phyloP scores from a whole-genome alignment of 2,329 filamentous ascomycete species.

The Penicillium sp. region DNA sequence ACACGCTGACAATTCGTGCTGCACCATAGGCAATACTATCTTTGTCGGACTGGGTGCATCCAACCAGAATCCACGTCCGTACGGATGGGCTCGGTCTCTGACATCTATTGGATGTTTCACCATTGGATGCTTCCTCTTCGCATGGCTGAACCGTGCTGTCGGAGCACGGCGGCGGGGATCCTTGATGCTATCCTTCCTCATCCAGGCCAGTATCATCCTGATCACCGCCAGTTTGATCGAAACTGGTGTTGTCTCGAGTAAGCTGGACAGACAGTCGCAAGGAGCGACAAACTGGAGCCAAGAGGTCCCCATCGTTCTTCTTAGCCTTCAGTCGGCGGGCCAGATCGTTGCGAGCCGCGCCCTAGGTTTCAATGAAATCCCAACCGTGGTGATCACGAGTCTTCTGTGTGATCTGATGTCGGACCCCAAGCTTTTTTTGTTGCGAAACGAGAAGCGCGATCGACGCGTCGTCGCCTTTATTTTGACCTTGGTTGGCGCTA shows the following conservation, averaged over 20 bases:
- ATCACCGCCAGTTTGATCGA: constrained; percentile 28
- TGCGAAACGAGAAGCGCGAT: constrained; percentile 29
- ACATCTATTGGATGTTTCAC: constrained; percentile 45
- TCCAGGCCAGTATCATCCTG: constrained; percentile 29
- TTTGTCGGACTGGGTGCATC: constrained; percentile 45
- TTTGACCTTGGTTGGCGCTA: constrained; percentile 26
- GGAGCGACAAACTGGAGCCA: constrained; percentile 19
- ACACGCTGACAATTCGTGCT: neutral
- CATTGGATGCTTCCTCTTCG: constrained; percentile 43
- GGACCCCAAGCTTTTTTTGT: constrained; percentile 26
- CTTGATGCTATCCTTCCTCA: constrained; percentile 28
- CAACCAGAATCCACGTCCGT: constrained; percentile 40
- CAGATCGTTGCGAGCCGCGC: constrained; percentile 31
- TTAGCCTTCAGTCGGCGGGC: constrained; percentile 31
- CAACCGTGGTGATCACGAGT: constrained; percentile 33
- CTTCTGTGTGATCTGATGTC: constrained; percentile 32
- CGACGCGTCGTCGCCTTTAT: constrained; percentile 28
- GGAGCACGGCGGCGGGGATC: constrained; percentile 23
- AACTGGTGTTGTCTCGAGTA: constrained; percentile 23
- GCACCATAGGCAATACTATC: constrained; percentile 39
- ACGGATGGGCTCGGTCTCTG: constrained; percentile 46
- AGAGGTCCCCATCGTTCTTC: constrained; percentile 29
- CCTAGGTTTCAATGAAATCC: constrained; percentile 29
- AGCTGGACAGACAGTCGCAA: neutral
- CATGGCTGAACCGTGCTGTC: constrained; percentile 31